These are phyloP conservation scores for Alternaria rosae DNA, from an alignment of 2,329 filamentous ascomycete genomes.

Conservation along the genomic window DNA sequence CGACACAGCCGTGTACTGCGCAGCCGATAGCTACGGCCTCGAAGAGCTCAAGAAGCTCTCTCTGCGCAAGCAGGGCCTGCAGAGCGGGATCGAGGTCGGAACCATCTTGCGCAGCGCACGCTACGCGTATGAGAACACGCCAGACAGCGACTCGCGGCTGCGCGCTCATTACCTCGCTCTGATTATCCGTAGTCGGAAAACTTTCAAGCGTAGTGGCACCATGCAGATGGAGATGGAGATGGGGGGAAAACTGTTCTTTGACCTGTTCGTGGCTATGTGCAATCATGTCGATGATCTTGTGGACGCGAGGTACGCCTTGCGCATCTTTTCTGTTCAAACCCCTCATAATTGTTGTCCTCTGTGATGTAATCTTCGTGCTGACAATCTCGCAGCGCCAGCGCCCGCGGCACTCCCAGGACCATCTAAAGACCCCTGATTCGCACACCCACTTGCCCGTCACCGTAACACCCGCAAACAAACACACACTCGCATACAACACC, in stretches of 20 bases:
- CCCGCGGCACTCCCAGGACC: slow-evolving; percentile 38
- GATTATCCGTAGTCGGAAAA: slow-evolving; percentile 96
- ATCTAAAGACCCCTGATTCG: slow-evolving; percentile 27
- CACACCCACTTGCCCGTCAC: slow-evolving; percentile 19
- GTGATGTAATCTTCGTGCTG: slow-evolving; percentile 20
- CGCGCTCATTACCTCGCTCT: slow-evolving; percentile 97
- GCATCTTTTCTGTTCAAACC: slow-evolving; percentile 22
- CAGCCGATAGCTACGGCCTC: slow-evolving; percentile 87
- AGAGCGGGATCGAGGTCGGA: slow-evolving; percentile 88
- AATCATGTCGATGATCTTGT: slow-evolving; percentile 97
- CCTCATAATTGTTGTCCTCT: not conserved
- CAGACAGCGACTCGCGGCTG: slow-evolving; percentile 88
- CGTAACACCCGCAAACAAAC: slow-evolving; percentile 26
- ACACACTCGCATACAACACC: slow-evolving; percentile 16
- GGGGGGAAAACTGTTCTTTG: slow-evolving; percentile 94
- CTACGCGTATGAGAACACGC: slow-evolving; percentile 95
- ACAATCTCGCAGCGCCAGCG: slow-evolving; percentile 22
- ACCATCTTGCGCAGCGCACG: slow-evolving; percentile 91
- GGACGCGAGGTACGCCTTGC: slow-evolving; percentile 69
- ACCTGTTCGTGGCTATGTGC: slow-evolving; percentile 97
- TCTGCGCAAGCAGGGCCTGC: slow-evolving; percentile 92
- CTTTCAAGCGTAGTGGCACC: slow-evolving; percentile 96
- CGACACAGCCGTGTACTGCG: slow-evolving; percentile 94
- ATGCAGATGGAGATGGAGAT: slow-evolving; percentile 99
- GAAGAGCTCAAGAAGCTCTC: slow-evolving; percentile 91